Evolutionary conservation across 2,329 filamentous ascomycete species (phyloP).

Genomic region (Scytalidium sp.): DNA sequence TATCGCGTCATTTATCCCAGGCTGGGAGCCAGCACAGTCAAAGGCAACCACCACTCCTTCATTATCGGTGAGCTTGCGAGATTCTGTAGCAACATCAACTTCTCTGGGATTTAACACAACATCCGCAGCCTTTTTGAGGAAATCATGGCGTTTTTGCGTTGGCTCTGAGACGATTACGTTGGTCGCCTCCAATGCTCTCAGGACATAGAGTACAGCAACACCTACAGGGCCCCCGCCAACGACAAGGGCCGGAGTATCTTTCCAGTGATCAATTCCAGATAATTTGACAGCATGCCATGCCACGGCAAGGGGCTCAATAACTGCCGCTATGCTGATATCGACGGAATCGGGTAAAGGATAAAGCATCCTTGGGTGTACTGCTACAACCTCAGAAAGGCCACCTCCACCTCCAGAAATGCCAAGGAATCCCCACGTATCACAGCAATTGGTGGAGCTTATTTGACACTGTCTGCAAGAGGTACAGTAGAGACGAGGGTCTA

Average conservation of each 20-base stretch:
- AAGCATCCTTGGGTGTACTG: not conserved
- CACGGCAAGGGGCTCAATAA: not conserved
- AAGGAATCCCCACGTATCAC: not conserved
- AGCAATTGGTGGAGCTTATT: not conserved
- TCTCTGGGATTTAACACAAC: constrained; percentile 1
- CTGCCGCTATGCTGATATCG: not conserved
- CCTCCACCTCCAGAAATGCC: not conserved
- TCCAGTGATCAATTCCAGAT: not conserved
- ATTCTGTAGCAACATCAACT: constrained; percentile 1
- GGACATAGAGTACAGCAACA: not conserved
- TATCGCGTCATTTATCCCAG: constrained; percentile 1
- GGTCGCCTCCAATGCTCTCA: constrained; percentile 2
- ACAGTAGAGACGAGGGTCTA: constrained; percentile 1
- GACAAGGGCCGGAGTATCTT: not conserved
- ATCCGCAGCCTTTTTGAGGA: not conserved
- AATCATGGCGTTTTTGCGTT: not conserved
- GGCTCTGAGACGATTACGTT: constrained; percentile 3
- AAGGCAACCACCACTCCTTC: constrained; percentile 5
- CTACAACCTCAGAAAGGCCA: constrained; percentile 1
- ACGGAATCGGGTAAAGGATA: not conserved
- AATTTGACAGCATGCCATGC: constrained; percentile 1
- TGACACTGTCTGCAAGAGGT: not conserved
- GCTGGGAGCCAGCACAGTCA: not conserved
- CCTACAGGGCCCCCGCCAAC: constrained; percentile 7
- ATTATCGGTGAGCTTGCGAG: not conserved